Evolutionary conservation across 108 stramenopile species (phyloP).

Genomic region (Aureococcus anophagefferens): DNA sequence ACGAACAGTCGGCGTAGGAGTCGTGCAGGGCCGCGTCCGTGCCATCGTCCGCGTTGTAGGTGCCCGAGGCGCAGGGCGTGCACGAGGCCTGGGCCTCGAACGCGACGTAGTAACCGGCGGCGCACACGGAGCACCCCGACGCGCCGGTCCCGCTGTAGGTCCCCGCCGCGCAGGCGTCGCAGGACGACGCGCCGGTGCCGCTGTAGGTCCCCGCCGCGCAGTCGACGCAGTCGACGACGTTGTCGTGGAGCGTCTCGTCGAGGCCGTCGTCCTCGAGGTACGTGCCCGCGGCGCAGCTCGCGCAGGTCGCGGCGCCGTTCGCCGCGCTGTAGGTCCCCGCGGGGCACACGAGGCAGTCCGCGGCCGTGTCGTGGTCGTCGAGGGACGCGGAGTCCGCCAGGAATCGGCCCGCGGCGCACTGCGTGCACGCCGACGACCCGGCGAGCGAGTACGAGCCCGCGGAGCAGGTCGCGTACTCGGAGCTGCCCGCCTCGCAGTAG

Average conservation of each 20-base stretch:
- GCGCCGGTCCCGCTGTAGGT: not conserved
- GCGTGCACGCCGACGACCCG: too few relatives aligned
- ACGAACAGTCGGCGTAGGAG: not conserved
- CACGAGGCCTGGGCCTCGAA: not conserved
- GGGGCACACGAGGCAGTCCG: slow-evolving; percentile 33
- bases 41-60: not conserved
- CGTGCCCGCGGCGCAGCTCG: not conserved
- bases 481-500: slow-evolving; percentile 16
- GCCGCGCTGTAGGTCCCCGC: slow-evolving; percentile 36
- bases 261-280: not conserved
- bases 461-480: not conserved
- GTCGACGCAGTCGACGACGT: slow-evolving; percentile 13
- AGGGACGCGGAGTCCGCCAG: slow-evolving; percentile 8
- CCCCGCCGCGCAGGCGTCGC: slow-evolving; percentile 4
- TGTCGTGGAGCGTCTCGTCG: not conserved
- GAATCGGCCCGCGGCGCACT: too few relatives aligned
- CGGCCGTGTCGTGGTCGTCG: too few relatives aligned
- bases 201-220: slow-evolving; percentile 36
- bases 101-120: slow-evolving; percentile 5
- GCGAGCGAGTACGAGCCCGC: too few relatives aligned
- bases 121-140: not conserved
- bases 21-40: not conserved
- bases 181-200: slow-evolving; percentile 9
- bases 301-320: slow-evolving; percentile 5
- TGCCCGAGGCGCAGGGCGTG: slow-evolving; percentile 9